Evolutionary conservation across 2,329 filamentous ascomycete genomes (phyloP), one percentile per base, ranked within the genome.

Genomic region (Aspergillus oerlinghausenensis): DNA sequence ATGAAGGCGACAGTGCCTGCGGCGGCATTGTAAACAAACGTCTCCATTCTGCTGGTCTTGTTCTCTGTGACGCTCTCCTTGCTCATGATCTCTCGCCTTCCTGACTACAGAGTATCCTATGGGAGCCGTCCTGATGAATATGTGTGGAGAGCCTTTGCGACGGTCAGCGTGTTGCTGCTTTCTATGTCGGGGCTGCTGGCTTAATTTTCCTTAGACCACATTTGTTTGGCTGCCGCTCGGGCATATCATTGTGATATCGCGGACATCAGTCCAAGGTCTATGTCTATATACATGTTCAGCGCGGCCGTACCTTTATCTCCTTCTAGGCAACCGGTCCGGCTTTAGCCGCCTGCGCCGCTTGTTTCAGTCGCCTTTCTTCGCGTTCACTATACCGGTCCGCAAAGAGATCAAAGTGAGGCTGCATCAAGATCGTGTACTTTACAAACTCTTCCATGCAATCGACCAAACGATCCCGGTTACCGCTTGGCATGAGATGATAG

Each of bases 361-460:
- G n/a, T 43, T 43, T 69, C 0, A 32, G 5, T 26, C 64, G 66
- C 48, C 51, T 66, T 49, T 73, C 70, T 48, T 67, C 65, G 28
- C 85, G 73, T 68, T 88, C 85, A 66, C 85, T 88, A 59, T 75
- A 87, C 8, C 86, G 76, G 71, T 88, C 85, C 1, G 76, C 79
- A 66, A 88, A 87, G 2, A 87, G 68, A 26, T 79, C 79, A 60
- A 86, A 80, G 61, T 86, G 82, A 25, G 81, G 80, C 53, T 84
- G 73, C 84, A 88, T 87, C 1, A 88, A 60, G 28, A 88, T 78
- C 0, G 84, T 88, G 64, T 86, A 87, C 68, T 88, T 88, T 3
- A 88, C 85, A 70, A 88, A 81, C 68, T 88, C 86, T 72, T 88
- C 86, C 81, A 87, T 87, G 60, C 83, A 86, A 71, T 88, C 84